Evolutionary conservation across 208 protist species (phyloP).

Genomic region (Leishmania tarentolae): DNA sequence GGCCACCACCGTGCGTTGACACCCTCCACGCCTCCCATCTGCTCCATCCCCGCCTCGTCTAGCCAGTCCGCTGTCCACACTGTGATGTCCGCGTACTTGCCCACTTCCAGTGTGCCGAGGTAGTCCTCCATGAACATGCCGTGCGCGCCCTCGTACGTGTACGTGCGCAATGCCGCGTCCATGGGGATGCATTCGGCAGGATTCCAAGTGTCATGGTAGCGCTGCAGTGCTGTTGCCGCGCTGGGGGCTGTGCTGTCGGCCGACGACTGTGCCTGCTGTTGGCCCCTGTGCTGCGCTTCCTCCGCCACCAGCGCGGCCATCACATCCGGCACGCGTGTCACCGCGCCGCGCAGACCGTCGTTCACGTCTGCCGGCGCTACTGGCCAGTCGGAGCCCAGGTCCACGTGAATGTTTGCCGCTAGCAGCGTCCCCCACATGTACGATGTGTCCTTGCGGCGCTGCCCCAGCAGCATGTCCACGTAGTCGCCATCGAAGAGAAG

Average conservation of each 20-base stretch:
- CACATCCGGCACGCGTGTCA: slow-evolving; percentile 61
- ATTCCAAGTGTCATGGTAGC: slow-evolving; percentile 57
- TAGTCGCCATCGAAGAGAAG: slow-evolving; percentile 65
- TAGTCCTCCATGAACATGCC: slow-evolving; percentile 61
- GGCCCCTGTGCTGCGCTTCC: slow-evolving; percentile 12
- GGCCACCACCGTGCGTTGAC: slow-evolving; percentile 46
- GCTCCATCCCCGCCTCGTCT: slow-evolving; percentile 26
- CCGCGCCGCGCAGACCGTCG: slow-evolving; percentile 54
- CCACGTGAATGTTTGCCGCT: slow-evolving; percentile 34
- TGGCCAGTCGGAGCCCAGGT: slow-evolving; percentile 66
- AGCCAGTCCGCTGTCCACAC: slow-evolving; percentile 57
- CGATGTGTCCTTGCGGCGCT: slow-evolving; percentile 37
- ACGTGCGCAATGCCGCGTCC: slow-evolving; percentile 53
- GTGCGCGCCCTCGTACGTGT: slow-evolving; percentile 61
- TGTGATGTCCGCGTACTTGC: slow-evolving; percentile 66
- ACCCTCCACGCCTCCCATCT: slow-evolving; percentile 25
- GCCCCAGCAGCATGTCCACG: slow-evolving; percentile 45
- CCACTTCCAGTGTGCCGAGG: slow-evolving; percentile 57
- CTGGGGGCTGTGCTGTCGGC: slow-evolving; percentile 1
- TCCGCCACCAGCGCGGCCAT: slow-evolving; percentile 51
- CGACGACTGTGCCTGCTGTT: not conserved
- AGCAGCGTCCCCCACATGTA: slow-evolving; percentile 63
- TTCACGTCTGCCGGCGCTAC: slow-evolving; percentile 56
- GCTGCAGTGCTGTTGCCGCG: slow-evolving; percentile 14
- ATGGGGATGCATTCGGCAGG: slow-evolving; percentile 52